Evolutionary conservation across 768 basidiomycete species (phyloP), one percentile per base, ranked within the genome.

Genomic region (Amanita pseudoporphyria): DNA sequence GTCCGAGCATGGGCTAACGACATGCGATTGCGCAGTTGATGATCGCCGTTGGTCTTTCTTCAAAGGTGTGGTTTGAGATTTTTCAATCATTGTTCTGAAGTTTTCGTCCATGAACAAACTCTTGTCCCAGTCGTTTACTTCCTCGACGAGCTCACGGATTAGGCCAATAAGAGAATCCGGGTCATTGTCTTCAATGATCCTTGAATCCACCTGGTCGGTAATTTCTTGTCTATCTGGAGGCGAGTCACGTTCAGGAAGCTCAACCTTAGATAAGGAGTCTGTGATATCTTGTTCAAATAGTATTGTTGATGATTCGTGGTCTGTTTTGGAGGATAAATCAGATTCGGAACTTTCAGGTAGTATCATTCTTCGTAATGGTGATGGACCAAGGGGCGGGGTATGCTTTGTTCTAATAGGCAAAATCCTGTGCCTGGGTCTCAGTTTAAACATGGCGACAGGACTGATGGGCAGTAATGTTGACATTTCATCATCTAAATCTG

Each of bases 101-200:
- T 69, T 70, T 32, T 70, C 59, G 53, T 74, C 69, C 59, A 76
- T 64, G 54, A 72, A 73, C 31, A 77, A 57, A 51, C 66, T 71
- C 13, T 67, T 61, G 53, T 77, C 76, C 77, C 77, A 78, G 32
- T 68, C 68, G 43, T 63, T 73, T 14, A 74, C 71, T 54, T 74
- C 75, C 39, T 73, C 68, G 1, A 72, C 71, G 31, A 78, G 66
- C 56, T 77, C 73, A 13, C 67, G 66, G 28, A 78, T 71, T 12
- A 78, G 64, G 9, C 62, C 66, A 26, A 73, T 57, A 31, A 76
- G 56, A 24, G 61, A 58, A 42, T 68, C 62, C 5, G 65, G 48
- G 22, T 63, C 61, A 40, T 64, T 54, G 9, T 56, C 50, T 28
- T 48, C 33, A 26, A 41, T 30, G 21, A 39, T 35, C 1, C 31